Base-by-base conservation (phyloP, 805 yeast genomes). In the Yamadazyma olivae region DNA sequence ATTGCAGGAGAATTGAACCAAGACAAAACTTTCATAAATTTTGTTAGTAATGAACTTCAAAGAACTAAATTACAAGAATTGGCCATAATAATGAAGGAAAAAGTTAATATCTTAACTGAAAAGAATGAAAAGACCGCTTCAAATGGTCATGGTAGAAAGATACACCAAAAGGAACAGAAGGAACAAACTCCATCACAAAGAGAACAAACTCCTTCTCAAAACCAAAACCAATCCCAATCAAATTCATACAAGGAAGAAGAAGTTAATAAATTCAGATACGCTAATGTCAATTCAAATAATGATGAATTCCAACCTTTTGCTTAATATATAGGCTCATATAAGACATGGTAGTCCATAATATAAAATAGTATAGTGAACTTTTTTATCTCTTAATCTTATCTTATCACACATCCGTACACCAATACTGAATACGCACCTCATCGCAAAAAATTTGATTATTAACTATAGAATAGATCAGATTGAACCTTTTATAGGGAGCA, bases 61-160 rank as follows among this genome's bases (percentile, higher is more conserved):
- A 76, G 88, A 49, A 74, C 93, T 42, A 83, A 79, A 56, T 74
- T 91, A 61, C 96, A 91, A 71, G 88, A 84, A 58, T 74, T 91
- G 54, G 95, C 96, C 15, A 70, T 88, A 44, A 77, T 82, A 30
- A 73, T 93, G 66, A 83, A 87, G 44, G 96, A 88, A 43, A 84
- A 83, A 71, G 82, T 85, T 35, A 75, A 74, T 39, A 79, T 81
- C 52, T 73, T 88, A 48, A 76, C 83, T 37, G 96, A 88, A 61
- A 79, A 86, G 68, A 87, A 86, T 58, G 95, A 87, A 62, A 80
- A 87, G 59, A 74, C 87, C 35, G 83, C 86, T 36, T 75, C 84
- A 31, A 85, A 87, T 49, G 93, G 90, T 30, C 81, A 76, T 59
- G 64, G 70, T 35, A 62, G 66, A 48, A 66, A 63, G 50, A 61